phyloP scores from a whole-genome alignment of 768 basidiomycete genomes.

The Suillus weaverae region DNA sequence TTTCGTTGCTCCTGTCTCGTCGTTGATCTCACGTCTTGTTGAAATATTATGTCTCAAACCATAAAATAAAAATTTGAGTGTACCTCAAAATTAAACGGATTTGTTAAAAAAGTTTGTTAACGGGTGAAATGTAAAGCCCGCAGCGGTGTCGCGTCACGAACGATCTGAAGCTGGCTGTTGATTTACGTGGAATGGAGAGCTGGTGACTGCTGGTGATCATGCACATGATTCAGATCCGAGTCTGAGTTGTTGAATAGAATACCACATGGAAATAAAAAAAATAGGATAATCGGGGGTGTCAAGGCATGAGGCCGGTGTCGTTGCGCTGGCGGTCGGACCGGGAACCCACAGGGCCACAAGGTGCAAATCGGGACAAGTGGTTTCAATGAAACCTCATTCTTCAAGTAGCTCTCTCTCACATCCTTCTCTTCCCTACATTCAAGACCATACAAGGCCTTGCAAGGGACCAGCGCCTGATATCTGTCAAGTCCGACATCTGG shows the following conservation, averaged over 20 bases:
- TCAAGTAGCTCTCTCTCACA: constrained; percentile 8
- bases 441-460: not conserved
- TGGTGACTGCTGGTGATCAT: not conserved
- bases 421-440: not conserved
- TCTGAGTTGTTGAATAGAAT: not conserved
- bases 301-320: constrained; percentile 6
- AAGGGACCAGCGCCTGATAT: not conserved
- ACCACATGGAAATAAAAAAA: not conserved
- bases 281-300: constrained; percentile 1
- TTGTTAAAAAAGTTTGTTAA: not conserved
- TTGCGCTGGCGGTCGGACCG: constrained; percentile 8
- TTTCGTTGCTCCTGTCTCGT: not conserved
- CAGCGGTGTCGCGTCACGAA: not conserved
- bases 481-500: not conserved
- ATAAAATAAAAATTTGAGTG: constrained; percentile 3
- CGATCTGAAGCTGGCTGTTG: not conserved
- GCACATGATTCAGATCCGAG: not conserved
- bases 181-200: not conserved
- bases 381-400: constrained; percentile 6
- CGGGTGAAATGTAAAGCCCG: not conserved
- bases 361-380: constrained; percentile 9
- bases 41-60: not conserved
- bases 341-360: constrained; percentile 3
- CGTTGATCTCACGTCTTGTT: not conserved
- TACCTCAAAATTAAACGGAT: not conserved